Percentiles rank a stretch among this genome's conserved stretches.
These are phyloP conservation scores for Fagopyrum homotropicum DNA, from an alignment of 148 eudicot genomes.

Conservation along the genomic window DNA sequence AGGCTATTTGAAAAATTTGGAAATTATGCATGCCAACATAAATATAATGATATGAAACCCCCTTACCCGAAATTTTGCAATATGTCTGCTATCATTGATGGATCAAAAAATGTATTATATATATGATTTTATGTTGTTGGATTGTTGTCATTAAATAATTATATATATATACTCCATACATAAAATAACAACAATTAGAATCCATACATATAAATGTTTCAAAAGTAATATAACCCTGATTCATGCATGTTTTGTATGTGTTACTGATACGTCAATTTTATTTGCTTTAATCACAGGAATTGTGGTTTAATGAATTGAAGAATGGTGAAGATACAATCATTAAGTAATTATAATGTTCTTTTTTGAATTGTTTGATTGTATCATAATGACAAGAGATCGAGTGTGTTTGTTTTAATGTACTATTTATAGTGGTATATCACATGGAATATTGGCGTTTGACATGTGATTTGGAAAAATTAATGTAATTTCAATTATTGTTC, in stretches of 20 bases:
- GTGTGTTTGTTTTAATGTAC: neutral
- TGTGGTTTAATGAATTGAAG: neutral
- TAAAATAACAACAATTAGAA: neutral
- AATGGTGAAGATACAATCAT: neutral
- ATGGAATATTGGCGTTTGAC: neutral
- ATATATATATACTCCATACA: neutral
- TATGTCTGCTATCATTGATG: slow-evolving; percentile 1
- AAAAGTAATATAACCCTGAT: neutral
- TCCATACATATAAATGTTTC: neutral
- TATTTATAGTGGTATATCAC: neutral
- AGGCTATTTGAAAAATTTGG: no score
- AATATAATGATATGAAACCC: neutral
- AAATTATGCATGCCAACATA: neutral
- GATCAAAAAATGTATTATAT: neutral
- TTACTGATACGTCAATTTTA: neutral
- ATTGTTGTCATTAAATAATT: neutral
- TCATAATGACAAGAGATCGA: neutral
- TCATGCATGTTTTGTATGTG: neutral
- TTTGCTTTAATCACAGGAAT: neutral
- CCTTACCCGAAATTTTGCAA: neutral
- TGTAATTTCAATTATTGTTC: neutral
- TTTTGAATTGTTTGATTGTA: neutral
- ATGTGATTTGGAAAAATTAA: neutral
- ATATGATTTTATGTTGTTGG: slow-evolving; percentile 1
- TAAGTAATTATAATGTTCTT: neutral